Base-by-base conservation (phyloP, 768 basidiomycete species). In the Phylloporus sp. region DNA sequence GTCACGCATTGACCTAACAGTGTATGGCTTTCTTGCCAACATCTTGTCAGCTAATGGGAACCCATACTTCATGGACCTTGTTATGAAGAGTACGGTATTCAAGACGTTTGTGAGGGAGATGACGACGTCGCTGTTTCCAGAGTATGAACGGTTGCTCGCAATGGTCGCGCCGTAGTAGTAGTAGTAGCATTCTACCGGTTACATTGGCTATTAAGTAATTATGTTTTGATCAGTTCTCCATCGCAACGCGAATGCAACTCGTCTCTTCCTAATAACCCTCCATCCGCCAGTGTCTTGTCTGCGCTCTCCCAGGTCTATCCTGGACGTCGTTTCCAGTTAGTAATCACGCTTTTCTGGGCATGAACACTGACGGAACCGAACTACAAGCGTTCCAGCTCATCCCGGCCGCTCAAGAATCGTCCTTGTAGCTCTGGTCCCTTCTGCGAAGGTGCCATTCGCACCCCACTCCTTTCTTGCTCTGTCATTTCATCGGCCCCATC, bases 21-120 rank as follows among this genome's bases (percentile, higher is more conserved):
- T 64, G 35, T 61, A 62, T 29, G 70, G 53, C 16, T 70, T 70
- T 51, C 62, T 70, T 7, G 66, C 69, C 42, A 71, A 71, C 40
- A 53, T 54, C 10, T 31, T 70, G 9, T 39, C 59, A 18, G 41
- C 45, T 40, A 44, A 22, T 1, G 56, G 43, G 6, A 71, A 66
- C 48, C 70, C 68, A 15, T 60, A 69, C 26, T 68, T 66, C 51
- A 6, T 56, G 41, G 28, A 27, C 18, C 47, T 68, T 46, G 51
- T 70, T 27, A 10, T 66, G 49, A 45, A 34, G 27, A 66, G 63
- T 43, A 15, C 32, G 7, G 57, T 42, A 27, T 38, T 68, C 24
- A 56, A 38, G 20, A 26, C 50, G 18, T 66, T 68, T 29, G 56
- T 61, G 11, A 44, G 44, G 13, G 55, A 56, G 24, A 64, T 59